Evolutionary conservation across 495 filamentous ascomycete genomes (phyloP), one percentile per base, ranked within the genome.

Genomic region (Talaromyces adpressus): DNA sequence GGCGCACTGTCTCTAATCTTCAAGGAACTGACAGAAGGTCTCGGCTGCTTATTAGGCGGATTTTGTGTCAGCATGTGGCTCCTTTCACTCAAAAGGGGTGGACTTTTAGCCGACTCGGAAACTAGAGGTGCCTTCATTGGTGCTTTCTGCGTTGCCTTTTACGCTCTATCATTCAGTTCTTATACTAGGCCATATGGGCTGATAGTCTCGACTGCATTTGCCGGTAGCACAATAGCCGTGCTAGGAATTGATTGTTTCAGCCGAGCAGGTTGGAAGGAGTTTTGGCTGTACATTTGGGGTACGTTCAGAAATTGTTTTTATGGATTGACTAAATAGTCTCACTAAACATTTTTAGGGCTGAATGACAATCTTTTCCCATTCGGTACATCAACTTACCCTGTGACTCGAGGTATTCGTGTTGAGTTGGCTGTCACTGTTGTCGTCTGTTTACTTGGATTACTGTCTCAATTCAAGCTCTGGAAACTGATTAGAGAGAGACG

Each of bases 241-340:
- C 72, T 98, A 6, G 93, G 93, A 6, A 90, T 98, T 60, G 93
- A 98, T 71, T 96, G 93, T 72, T 95, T 92, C 68, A 93, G 88
- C 67, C 80, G 87, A 57, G 93, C 92, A 12, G 93, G 93, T 0
- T 75, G 96, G 67, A 96, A 94, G 70, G 93, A 97, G 70, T 97
- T 97, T 64, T 98, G 93, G 93, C 81, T 92, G 9, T 98, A 96
- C 71, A 84, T 96, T 34, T 98, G 93, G 93, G 80, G 87, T 89
- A 74, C 76, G 84, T 67, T 34, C 39, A 18, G 11, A 18, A 14
- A 29, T n/a, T n/a, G 18, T 34, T 11, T 29, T 61, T 56, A 6
- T 54, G 62, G 25, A 62, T 64, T 32, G 65, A 49, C n/a, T 54
- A 9, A 62, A 57, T 36, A 61, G 25, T 2, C 25, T 27, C 25